Percentiles rank a stretch among this genome's conserved stretches.
phyloP scores from a whole-genome alignment of 2,329 filamentous ascomycete genomes.

The Apiospora arundinis region DNA sequence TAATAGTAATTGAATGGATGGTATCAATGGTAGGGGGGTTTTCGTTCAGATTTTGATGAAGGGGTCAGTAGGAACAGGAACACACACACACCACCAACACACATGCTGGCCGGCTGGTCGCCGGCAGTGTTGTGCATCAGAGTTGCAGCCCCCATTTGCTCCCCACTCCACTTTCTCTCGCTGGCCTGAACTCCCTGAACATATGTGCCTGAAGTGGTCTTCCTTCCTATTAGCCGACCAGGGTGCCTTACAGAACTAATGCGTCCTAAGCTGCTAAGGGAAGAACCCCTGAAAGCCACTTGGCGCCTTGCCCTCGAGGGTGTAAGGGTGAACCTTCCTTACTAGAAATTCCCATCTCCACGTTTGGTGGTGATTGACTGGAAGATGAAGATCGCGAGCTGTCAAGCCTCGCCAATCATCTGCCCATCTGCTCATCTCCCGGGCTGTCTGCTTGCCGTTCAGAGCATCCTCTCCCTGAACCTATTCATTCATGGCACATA shows the following conservation, averaged over 20 bases:
- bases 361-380: slow-evolving; percentile 9
- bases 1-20: background rate
- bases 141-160: background rate
- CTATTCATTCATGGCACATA: background rate
- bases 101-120: background rate
- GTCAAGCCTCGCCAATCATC: background rate
- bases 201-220: slow-evolving; percentile 6
- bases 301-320: slow-evolving; percentile 10
- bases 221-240: slow-evolving; percentile 15
- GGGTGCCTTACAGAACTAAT: slow-evolving; percentile 14
- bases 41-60: background rate
- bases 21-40: too few species aligned
- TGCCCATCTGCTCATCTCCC: slow-evolving; percentile 1
- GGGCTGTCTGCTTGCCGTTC: background rate
- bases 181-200: background rate
- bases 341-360: background rate
- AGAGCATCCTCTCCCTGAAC: background rate
- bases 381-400: slow-evolving; percentile 12
- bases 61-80: slow-evolving; percentile 2
- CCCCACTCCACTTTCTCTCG: background rate
- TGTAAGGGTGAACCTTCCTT: slow-evolving; percentile 10
- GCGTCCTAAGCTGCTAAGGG: background rate
- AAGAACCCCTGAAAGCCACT: slow-evolving; percentile 14
- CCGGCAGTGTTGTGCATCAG: slow-evolving; percentile 14
- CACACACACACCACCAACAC: slow-evolving; percentile 9